Evolutionary conservation across 768 basidiomycete species (phyloP).

Genomic region (Lyophyllum decastes): DNA sequence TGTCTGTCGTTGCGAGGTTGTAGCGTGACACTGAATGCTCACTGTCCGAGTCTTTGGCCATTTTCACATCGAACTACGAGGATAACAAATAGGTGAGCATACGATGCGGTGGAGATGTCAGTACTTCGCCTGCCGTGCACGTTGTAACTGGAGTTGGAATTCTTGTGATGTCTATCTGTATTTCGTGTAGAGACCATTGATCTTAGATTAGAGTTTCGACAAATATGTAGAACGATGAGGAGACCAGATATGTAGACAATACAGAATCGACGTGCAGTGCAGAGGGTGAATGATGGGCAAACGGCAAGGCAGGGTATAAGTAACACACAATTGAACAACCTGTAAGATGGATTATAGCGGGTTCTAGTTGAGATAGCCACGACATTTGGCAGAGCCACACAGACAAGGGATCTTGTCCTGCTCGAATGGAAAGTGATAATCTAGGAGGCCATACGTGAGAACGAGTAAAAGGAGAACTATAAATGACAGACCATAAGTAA

Average conservation of each 20-base stretch:
- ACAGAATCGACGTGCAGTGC: conserved; percentile 20
- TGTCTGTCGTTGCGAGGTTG: too few species aligned
- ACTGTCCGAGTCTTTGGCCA: too few species aligned
- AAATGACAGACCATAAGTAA: conserved; percentile 82
- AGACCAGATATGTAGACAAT: conserved; percentile 18
- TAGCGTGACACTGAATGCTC: too few species aligned
- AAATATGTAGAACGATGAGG: conserved; percentile 1
- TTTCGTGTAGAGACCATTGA: neutral
- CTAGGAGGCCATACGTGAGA: conserved; percentile 36
- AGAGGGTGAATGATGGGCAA: conserved; percentile 14
- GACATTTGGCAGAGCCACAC: conserved; percentile 88
- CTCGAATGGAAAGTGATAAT: conserved; percentile 99
- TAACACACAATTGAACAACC: conserved; percentile 8
- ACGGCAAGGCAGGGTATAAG: conserved; percentile 14
- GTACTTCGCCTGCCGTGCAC: too few species aligned
- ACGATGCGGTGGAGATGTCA: too few species aligned
- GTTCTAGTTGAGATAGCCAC: conserved; percentile 92
- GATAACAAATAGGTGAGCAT: too few species aligned
- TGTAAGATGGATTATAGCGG: conserved; percentile 25
- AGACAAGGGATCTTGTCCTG: conserved; percentile 96
- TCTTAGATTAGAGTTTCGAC: conserved; percentile 8
- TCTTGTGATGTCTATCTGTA: neutral
- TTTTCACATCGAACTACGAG: too few species aligned
- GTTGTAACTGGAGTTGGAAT: too few species aligned
- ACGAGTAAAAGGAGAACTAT: neutral